Conservation (phyloP, 1,284 basidiomycete species). For the Ceratobasidium sp. region DNA sequence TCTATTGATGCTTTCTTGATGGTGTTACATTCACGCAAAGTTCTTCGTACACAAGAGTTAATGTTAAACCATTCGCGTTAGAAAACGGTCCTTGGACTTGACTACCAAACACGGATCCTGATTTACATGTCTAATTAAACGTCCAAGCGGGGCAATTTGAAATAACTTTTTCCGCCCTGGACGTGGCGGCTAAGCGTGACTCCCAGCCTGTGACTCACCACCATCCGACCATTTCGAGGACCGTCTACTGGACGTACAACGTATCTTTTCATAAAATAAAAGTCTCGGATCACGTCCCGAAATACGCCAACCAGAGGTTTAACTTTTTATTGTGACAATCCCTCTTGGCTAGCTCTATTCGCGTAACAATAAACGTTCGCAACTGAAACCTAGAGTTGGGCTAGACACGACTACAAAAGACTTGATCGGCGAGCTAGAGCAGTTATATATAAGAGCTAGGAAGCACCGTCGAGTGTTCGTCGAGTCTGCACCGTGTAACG, state of each 20-base stretch:
- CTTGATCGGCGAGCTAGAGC: constrained; percentile 14
- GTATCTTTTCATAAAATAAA: background rate
- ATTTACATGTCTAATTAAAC: constrained; percentile 20
- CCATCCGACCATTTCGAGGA: constrained; percentile 1
- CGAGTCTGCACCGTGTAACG: background rate
- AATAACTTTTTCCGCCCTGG: constrained; percentile 19
- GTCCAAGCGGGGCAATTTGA: constrained; percentile 17
- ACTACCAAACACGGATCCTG: background rate
- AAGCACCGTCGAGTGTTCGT: background rate
- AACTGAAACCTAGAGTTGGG: constrained; percentile 18
- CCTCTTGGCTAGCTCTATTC: background rate
- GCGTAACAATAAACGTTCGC: constrained; percentile 19
- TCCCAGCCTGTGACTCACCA: constrained; percentile 30
- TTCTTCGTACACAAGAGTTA: background rate
- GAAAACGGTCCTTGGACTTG: background rate
- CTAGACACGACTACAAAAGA: constrained; percentile 2
- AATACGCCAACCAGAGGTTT: background rate
- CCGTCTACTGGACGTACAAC: background rate
- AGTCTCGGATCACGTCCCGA: background rate
- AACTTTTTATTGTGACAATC: constrained; percentile 1
- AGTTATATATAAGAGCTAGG: background rate
- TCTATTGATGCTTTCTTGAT: background rate
- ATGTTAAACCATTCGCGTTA: background rate
- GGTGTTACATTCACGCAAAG: background rate
- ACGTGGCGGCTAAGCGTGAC: constrained; percentile 4